A percentile compares a stretch with the other conserved stretches of the same genome.
These are phyloP conservation scores for Nitzschia palea DNA, from an alignment of 108 stramenopile genomes.

Conservation along the genomic window DNA sequence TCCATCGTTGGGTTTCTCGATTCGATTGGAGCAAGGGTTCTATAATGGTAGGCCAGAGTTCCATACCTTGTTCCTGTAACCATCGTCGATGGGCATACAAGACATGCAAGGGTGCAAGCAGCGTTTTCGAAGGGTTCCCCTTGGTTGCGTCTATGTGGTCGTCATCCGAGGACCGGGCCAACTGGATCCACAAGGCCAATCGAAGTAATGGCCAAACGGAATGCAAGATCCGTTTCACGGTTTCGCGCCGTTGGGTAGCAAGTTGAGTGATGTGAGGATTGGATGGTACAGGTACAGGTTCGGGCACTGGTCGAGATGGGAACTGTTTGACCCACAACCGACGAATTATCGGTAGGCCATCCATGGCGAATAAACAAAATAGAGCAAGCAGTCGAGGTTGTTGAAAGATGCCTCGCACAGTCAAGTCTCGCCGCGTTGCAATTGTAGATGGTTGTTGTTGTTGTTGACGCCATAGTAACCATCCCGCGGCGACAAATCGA, in stretches of 20 bases:
- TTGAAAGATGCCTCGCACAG: not conserved
- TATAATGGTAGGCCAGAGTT: conserved; percentile 1
- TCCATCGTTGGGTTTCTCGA: conserved; percentile 2
- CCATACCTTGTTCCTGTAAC: conserved; percentile 7
- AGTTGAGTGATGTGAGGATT: not conserved
- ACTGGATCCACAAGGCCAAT: conserved; percentile 9
- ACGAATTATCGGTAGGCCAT: not conserved
- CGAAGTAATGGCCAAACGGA: not conserved
- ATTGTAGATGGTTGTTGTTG: not conserved
- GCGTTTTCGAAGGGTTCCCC: not conserved
- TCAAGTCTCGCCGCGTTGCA: not conserved
- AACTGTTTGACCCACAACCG: not conserved
- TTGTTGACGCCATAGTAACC: conserved; percentile 1
- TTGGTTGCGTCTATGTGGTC: not conserved
- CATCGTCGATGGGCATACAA: conserved; percentile 21
- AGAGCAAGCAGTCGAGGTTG: not conserved
- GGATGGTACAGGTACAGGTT: not conserved
- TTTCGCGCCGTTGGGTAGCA: conserved; percentile 4
- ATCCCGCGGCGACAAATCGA: not conserved
- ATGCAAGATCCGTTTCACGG: not conserved
- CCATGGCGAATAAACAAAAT: not conserved
- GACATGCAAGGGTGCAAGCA: not conserved
- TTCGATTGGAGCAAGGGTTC: not conserved
- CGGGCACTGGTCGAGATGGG: not conserved
- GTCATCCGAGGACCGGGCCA: not conserved